Evolutionary conservation across 139 green algal genomes (phyloP).

Genomic region (Axilococcus clingmanii): DNA sequence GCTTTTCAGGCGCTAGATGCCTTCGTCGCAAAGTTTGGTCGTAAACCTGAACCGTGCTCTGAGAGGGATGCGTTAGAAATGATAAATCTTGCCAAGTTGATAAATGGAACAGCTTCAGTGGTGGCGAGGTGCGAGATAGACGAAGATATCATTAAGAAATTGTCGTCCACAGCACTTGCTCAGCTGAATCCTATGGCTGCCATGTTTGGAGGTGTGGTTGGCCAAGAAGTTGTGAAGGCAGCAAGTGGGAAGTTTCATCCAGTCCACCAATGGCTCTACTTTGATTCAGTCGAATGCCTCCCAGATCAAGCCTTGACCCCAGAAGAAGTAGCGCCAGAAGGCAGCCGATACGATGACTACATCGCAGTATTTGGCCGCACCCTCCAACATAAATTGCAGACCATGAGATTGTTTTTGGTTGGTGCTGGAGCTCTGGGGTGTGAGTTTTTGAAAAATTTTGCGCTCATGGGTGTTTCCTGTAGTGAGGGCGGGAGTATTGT

Average conservation of each 20-base stretch:
- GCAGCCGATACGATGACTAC: slow-evolving; percentile 74
- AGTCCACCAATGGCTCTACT: slow-evolving; percentile 88
- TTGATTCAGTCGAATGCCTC: slow-evolving; percentile 75
- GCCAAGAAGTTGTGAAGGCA: slow-evolving; percentile 97
- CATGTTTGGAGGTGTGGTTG: slow-evolving; percentile 93
- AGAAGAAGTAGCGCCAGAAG: slow-evolving; percentile 28
- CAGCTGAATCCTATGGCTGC: slow-evolving; percentile 89
- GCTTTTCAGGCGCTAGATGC: slow-evolving; percentile 87
- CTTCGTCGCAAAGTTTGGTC: slow-evolving; percentile 46
- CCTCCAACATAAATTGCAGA: slow-evolving; percentile 60
- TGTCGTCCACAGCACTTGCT: slow-evolving; percentile 44
- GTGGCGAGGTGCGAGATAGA: slow-evolving; percentile 41
- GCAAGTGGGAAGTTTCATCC: slow-evolving; percentile 94
- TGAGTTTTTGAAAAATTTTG: slow-evolving; percentile 98
- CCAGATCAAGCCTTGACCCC: slow-evolving; percentile 25
- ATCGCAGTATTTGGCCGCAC: slow-evolving; percentile 75
- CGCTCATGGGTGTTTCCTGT: slow-evolving; percentile 82
- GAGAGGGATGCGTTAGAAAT: slow-evolving; percentile 61
- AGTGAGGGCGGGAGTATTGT: slow-evolving; percentile 46
- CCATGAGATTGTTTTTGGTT: slow-evolving; percentile 85
- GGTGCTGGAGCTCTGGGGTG: slow-evolving; percentile 93
- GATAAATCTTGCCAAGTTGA: slow-evolving; percentile 34
- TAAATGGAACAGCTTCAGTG: slow-evolving; percentile 41
- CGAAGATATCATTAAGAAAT: slow-evolving; percentile 38
- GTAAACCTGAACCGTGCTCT: slow-evolving; percentile 49